Base-by-base conservation (phyloP, 768 basidiomycete species). In the Saitozyma podzolica region DNA sequence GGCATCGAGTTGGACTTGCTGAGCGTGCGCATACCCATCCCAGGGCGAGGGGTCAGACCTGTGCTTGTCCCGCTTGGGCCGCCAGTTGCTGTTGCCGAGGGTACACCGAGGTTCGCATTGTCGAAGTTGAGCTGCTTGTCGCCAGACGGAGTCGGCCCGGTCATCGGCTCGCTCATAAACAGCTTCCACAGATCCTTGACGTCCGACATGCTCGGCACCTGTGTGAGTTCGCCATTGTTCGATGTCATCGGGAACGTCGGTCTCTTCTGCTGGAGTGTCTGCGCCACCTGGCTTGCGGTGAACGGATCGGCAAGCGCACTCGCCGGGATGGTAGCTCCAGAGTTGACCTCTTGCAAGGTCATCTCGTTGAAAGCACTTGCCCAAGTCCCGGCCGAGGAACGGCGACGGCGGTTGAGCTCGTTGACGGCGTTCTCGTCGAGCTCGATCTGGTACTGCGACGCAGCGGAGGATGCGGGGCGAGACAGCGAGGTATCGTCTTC, bases 151-250 rank as follows among this genome's bases (percentile, higher is more conserved):
- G 66, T 67, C 16, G 59, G 61, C 9, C 73, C 70, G 10, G 60
- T 62, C 65, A 72, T 67, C 3, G 72, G 72, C 20, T 76, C 74
- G 2, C 69, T 53, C 72, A 76, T 75, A 62, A 73, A 78, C 58
- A 70, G 17, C 48, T 70, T 69, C 76, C 76, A 78, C 1, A 73
- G 54, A 64, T 78, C 76, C 58, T 78, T 75, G 48, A 74, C 68
- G 59, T 78, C 76, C 10, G 64, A 57, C 49, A 72, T 61, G 58
- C 68, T 75, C 6, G 75, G 71, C 52, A 70, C 62, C 52, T 57
- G 39, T 2, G 29, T 29, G 2, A 29, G 2, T 5, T 29, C 29
- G 59, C 40, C 50, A 20, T 40, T 45, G 41, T 52, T 48, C 7
- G 13, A 8, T 1, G 56, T 37, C 14, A 39, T 14, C 14, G 72